These are phyloP conservation scores for Cinnamomum micranthum DNA, from an alignment of 164 flowering plant species.

Conservation along the genomic window DNA sequence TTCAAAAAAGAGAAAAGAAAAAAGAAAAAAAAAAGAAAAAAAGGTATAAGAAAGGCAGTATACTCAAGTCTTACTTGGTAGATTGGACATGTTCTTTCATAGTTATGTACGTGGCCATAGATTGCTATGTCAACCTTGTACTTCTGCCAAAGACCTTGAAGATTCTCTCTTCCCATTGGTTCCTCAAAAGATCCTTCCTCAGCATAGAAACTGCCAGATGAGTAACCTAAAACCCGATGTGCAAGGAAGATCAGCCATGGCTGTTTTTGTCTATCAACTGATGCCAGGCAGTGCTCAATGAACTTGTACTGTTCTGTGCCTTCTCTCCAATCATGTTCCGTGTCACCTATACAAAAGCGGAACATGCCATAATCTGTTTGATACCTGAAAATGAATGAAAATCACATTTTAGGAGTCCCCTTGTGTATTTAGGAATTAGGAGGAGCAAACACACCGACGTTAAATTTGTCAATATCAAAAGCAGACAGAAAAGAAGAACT, in stretches of 20 bases:
- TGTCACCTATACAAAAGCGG: slow-evolving; percentile 83
- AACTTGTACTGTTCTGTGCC: slow-evolving; percentile 85
- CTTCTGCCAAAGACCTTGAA: slow-evolving; percentile 93
- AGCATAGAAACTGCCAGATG: slow-evolving; percentile 55
- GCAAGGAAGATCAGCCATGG: slow-evolving; percentile 96
- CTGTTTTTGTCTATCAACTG: slow-evolving; percentile 82
- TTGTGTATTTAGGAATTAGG: background rate
- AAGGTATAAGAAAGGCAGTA: too few relatives aligned
- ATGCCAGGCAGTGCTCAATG: slow-evolving; percentile 77
- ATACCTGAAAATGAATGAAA: slow-evolving; percentile 48
- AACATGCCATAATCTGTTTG: slow-evolving; percentile 94
- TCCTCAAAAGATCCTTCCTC: slow-evolving; percentile 80
- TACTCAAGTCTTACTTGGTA: slow-evolving; percentile 53
- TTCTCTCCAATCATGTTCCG: slow-evolving; percentile 94
- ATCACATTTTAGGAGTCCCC: background rate
- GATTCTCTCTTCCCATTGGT: slow-evolving; percentile 91
- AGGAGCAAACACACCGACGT: background rate
- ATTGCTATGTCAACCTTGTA: slow-evolving; percentile 86
- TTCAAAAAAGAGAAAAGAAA: too few relatives aligned
- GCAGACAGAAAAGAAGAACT: too few relatives aligned
- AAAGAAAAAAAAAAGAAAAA: too few relatives aligned
- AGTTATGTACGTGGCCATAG: slow-evolving; percentile 90
- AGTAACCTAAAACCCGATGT: slow-evolving; percentile 89
- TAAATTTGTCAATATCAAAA: too few relatives aligned
- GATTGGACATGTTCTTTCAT: slow-evolving; percentile 90